Evolutionary conservation across 176 grass and related monocot species (phyloP).

Genomic region (Zea luxurians): DNA sequence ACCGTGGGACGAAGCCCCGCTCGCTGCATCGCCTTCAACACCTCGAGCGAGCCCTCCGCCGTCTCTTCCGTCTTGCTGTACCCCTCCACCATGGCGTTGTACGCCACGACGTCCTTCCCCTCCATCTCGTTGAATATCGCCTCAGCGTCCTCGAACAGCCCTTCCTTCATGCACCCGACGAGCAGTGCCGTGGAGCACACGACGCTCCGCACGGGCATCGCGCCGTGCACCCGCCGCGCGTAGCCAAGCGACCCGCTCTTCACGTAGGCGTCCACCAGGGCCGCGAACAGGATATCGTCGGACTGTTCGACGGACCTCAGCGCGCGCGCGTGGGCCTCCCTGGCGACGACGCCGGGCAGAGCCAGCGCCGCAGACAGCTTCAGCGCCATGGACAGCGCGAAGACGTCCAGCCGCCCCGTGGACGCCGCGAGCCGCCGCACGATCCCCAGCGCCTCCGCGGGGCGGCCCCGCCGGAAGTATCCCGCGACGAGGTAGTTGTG

Average conservation of each 20-base stretch:
- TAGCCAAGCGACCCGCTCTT: conserved; percentile 54
- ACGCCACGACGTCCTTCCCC: conserved; percentile 63
- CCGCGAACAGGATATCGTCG: conserved; percentile 63
- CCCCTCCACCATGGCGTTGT: conserved; percentile 81
- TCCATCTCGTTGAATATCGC: conserved; percentile 46
- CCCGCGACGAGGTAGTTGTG: conserved; percentile 78
- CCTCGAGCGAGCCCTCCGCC: conserved; percentile 48
- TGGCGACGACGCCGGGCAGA: conserved; percentile 23
- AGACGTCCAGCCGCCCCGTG: conserved; percentile 51
- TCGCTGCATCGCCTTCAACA: conserved; percentile 65
- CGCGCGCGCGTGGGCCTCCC: conserved; percentile 69
- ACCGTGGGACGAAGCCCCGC: conserved; percentile 46
- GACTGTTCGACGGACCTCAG: conserved; percentile 38
- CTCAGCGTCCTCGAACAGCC: conserved; percentile 52
- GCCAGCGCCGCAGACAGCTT: conserved; percentile 56
- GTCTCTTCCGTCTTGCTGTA: conserved; percentile 60
- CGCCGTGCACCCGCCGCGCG: conserved; percentile 48
- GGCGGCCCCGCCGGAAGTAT: conserved; percentile 56
- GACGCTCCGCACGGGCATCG: conserved; percentile 42
- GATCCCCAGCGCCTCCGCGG: conserved; percentile 49
- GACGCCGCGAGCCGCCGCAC: conserved; percentile 51
- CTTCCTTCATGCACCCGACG: conserved; percentile 72
- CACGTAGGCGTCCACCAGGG: conserved; percentile 78
- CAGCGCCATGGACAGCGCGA: conserved; percentile 81
- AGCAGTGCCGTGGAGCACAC: conserved; percentile 76